Conservation (phyloP, 169 alveolate genomes). For the Plasmodium gaboni region DNA sequence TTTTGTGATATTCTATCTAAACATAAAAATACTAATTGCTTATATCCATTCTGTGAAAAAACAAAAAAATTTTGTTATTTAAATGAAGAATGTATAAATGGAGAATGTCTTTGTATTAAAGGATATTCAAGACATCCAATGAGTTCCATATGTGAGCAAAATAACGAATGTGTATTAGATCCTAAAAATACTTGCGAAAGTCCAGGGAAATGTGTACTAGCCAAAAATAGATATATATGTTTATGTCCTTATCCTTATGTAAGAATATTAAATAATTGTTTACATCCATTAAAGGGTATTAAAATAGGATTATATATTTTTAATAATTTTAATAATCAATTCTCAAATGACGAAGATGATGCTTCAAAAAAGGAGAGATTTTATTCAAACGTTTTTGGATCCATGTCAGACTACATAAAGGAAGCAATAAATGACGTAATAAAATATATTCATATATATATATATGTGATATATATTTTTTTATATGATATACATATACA, state of each 20-base stretch:
- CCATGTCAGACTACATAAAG: conserved; percentile 64
- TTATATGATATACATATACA: background rate
- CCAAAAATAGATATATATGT: conserved; percentile 52
- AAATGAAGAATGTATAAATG: conserved; percentile 71
- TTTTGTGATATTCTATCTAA: conserved; percentile 34
- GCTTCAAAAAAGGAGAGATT: conserved; percentile 59
- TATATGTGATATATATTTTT: too few species aligned
- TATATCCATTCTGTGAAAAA: conserved; percentile 62
- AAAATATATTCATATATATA: background rate
- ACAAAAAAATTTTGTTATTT: conserved; percentile 45
- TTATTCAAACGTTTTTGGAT: conserved; percentile 67
- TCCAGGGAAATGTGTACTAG: conserved; percentile 59
- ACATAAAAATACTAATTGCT: conserved; percentile 3
- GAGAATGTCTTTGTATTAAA: conserved; percentile 61
- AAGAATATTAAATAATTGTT: conserved; percentile 51
- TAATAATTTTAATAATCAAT: conserved; percentile 17
- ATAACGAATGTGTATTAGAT: conserved; percentile 54
- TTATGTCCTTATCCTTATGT: conserved; percentile 71
- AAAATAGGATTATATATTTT: conserved; percentile 36
- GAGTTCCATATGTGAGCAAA: conserved; percentile 71
- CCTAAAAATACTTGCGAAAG: conserved; percentile 27
- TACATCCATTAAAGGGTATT: conserved; percentile 63
- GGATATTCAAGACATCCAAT: conserved; percentile 76
- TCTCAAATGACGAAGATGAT: conserved; percentile 57
- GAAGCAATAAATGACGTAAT: conserved; percentile 42